These are phyloP conservation scores for Nakaseomyces delphensis DNA, from an alignment of 1,139 yeast species.

Conservation along the genomic window DNA sequence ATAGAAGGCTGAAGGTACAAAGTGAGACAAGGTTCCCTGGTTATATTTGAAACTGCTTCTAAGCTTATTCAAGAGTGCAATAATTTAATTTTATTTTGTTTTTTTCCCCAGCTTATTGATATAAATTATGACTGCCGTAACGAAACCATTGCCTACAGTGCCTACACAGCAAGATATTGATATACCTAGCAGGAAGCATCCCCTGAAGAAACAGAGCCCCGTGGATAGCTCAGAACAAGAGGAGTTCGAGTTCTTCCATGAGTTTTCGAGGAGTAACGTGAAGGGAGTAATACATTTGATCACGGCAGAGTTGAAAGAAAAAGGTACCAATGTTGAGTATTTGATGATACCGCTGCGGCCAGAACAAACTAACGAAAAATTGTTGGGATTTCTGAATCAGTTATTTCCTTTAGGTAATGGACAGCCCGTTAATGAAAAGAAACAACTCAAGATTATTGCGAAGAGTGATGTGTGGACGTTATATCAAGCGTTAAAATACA, in stretches of 20 bases:
- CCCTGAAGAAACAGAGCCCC: background rate
- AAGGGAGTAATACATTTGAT: constrained; percentile 56
- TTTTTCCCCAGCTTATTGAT: background rate
- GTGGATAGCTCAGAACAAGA: constrained; percentile 20
- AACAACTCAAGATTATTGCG: constrained; percentile 35
- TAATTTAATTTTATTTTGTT: background rate
- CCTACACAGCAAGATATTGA: constrained; percentile 5
- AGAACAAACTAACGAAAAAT: constrained; percentile 47
- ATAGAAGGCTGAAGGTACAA: too few species aligned
- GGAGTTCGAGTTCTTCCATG: constrained; percentile 36
- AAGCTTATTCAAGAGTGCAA: too few species aligned
- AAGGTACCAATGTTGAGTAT: constrained; percentile 49
- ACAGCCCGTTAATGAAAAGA: constrained; percentile 35
- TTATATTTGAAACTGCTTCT: too few species aligned
- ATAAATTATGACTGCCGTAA: constrained; percentile 11
- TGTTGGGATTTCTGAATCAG: constrained; percentile 44
- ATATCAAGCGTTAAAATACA: constrained; percentile 64
- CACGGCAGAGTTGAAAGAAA: constrained; percentile 53
- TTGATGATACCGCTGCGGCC: constrained; percentile 64
- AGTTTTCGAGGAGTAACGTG: constrained; percentile 54
- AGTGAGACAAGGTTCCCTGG: too few species aligned
- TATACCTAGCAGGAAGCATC: constrained; percentile 3
- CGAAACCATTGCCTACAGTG: constrained; percentile 13
- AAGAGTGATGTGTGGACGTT: constrained; percentile 57
- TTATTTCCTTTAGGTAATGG: constrained; percentile 49